Evolutionary conservation across 768 basidiomycete species (phyloP), one percentile per base, ranked within the genome.

Genomic region (Serendipita sp.): DNA sequence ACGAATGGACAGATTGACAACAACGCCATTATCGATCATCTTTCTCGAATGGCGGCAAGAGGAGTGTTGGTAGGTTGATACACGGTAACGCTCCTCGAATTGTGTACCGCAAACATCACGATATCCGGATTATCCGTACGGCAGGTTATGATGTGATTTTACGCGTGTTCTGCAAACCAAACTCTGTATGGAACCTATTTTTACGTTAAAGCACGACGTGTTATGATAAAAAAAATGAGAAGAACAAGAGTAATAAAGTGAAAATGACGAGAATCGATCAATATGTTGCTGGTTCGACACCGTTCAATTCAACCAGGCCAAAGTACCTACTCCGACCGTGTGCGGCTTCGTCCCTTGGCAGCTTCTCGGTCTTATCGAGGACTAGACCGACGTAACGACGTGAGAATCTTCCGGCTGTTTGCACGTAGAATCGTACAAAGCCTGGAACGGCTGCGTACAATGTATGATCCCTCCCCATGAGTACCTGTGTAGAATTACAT

Each of bases 401-500:
- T 63, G 69, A 67, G 69, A 88, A 83, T 38, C 69, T 65, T 58
- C 83, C 80, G 34, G 83, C 79, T 78, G 84, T 80, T 77, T 83
- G 84, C 73, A 85, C 87, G 83, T 96, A 99, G 76, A 93, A 98
- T 46, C 92, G 89, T 44, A 99, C 90, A 71, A 83, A 92, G 11
- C 96, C 96, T 0, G 95, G 94, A 3, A 85, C 85, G 2, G 83
- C 79, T 30, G 96, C 94, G 71, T 86, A 97, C 64, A 99, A 79
- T 1, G 96, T 98, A 75, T 97, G 93, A 75, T 99, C 96, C 65
- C 86, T 84, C 23, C 94, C 96, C 73, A 91, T 86, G 68, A 83
- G 84, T 64, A 97, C 91, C 91, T 95, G 70, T 41, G 32, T 63
- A 45, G 66, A 67, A 64, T 41, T 46, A 28, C 10, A n/a, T 8